phyloP scores from a whole-genome alignment of 108 stramenopile species.

The Aurantiochytrium sp. region DNA sequence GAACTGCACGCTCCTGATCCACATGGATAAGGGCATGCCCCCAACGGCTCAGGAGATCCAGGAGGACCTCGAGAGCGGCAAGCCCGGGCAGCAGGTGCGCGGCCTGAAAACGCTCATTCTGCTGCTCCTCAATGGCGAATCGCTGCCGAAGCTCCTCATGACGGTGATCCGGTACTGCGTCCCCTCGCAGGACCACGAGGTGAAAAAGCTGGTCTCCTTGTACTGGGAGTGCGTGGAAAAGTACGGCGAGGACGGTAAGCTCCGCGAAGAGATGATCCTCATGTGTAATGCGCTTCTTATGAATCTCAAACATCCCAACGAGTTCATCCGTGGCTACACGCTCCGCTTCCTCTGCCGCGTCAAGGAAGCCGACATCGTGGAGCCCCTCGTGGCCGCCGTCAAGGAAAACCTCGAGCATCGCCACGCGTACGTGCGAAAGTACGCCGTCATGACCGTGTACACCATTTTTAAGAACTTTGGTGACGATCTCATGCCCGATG shows the following conservation, averaged over 20 bases:
- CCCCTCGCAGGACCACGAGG: slow-evolving; percentile 90
- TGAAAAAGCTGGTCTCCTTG: slow-evolving; percentile 95
- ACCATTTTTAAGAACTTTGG: slow-evolving; percentile 66
- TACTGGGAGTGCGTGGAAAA: slow-evolving; percentile 99
- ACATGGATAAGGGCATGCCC: slow-evolving; percentile 76
- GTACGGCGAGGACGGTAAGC: slow-evolving; percentile 68
- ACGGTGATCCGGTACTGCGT: slow-evolving; percentile 75
- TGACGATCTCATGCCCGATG: slow-evolving; percentile 85
- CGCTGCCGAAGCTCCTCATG: slow-evolving; percentile 49
- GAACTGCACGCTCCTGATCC: slow-evolving; percentile 90
- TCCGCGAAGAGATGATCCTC: slow-evolving; percentile 95
- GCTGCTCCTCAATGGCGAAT: slow-evolving; percentile 72
- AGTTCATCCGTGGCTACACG: slow-evolving; percentile 96
- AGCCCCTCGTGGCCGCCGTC: slow-evolving; percentile 86
- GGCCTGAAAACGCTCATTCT: slow-evolving; percentile 96
- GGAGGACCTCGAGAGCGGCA: slow-evolving; percentile 78
- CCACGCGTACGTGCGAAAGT: slow-evolving; percentile 93
- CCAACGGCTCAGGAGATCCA: slow-evolving; percentile 86
- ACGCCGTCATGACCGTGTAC: slow-evolving; percentile 88
- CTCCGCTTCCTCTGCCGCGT: slow-evolving; percentile 96
- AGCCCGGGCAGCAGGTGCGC: slow-evolving; percentile 72
- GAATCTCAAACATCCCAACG: slow-evolving; percentile 97
- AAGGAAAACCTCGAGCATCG: slow-evolving; percentile 90
- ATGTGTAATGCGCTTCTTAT: slow-evolving; percentile 93
- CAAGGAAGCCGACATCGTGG: slow-evolving; percentile 90